These are phyloP conservation scores for Leptomonas pyrrhocoris DNA, from an alignment of 208 protist species.

Conservation along the genomic window DNA sequence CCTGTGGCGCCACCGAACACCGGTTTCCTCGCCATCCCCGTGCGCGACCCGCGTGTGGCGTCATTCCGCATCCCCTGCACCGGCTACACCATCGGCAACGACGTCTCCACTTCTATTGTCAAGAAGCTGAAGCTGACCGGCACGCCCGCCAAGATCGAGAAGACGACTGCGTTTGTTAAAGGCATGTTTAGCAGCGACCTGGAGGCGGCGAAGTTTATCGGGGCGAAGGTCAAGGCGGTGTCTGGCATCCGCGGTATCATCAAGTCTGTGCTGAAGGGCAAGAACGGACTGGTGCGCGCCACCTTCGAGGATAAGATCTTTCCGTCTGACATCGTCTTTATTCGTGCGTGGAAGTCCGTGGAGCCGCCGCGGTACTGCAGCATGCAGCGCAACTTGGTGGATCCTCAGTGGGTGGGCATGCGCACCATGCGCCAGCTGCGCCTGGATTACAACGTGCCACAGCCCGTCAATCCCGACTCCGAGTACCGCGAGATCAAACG, in stretches of 20 bases:
- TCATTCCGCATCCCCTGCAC: conserved; percentile 96
- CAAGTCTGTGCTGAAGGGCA: conserved; percentile 96
- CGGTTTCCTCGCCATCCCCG: conserved; percentile 94
- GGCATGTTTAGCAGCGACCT: conserved; percentile 95
- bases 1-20: conserved; percentile 97
- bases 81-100: conserved; percentile 97
- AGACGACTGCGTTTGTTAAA: conserved; percentile 99
- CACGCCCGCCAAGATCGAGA: conserved; percentile 95
- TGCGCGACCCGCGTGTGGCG: conserved; percentile 46
- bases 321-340: conserved; percentile 98
- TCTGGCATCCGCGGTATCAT: conserved; percentile 98
- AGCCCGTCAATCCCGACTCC: conserved; percentile 60
- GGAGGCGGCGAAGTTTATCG: conserved; percentile 98
- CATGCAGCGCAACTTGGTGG: conserved; percentile 93
- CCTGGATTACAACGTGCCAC: conserved; percentile 63
- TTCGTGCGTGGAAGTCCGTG: conserved; percentile 98
- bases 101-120: conserved; percentile 93
- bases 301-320: conserved; percentile 99
- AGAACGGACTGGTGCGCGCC: conserved; percentile 94
- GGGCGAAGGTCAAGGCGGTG: conserved; percentile 98
- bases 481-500: conserved; percentile 90
- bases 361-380: conserved; percentile 96
- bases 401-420: conserved; percentile 86
- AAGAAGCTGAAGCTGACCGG: conserved; percentile 99
- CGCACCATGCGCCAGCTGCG: conserved; percentile 88